Evolutionary conservation across 306 rosid species (phyloP).

Genomic region (Leucaena leucocephala): DNA sequence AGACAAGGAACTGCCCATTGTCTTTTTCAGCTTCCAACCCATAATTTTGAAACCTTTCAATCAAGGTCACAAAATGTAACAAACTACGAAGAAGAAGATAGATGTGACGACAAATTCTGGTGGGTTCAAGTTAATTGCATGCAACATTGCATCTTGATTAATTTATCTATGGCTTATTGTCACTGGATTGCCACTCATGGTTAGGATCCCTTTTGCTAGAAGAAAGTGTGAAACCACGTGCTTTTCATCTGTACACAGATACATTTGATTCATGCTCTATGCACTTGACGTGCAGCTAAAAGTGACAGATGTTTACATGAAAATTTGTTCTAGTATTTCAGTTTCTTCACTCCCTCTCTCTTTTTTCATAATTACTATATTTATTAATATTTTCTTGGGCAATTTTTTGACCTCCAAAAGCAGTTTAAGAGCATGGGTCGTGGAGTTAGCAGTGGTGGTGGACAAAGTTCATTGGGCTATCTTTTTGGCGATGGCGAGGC

Average conservation of each 20-base stretch:
- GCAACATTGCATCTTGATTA: slow-evolving; percentile 14
- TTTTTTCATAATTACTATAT: neutral
- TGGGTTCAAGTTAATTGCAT: slow-evolving; percentile 24
- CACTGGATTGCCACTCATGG: neutral
- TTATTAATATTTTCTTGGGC: slow-evolving; percentile 28
- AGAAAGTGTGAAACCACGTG: neutral
- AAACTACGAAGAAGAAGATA: neutral
- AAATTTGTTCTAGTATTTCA: neutral
- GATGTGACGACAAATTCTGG: neutral
- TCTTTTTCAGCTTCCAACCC: neutral
- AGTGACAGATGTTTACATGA: slow-evolving; percentile 8
- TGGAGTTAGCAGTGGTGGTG: slow-evolving; percentile 98
- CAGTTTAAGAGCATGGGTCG: slow-evolving; percentile 81
- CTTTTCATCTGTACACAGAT: slow-evolving; percentile 20
- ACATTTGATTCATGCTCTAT: slow-evolving; percentile 4
- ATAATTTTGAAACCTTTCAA: neutral
- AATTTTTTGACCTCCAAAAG: slow-evolving; percentile 31
- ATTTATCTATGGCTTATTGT: slow-evolving; percentile 15
- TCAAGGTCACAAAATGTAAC: slow-evolving; percentile 11
- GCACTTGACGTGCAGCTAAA: neutral
- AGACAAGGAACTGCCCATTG: neutral
- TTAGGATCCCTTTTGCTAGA: slow-evolving; percentile 2
- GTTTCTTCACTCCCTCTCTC: neutral
- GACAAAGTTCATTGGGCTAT: slow-evolving; percentile 97
- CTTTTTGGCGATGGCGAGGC: slow-evolving; percentile 94